Conservation (phyloP, 2,329 filamentous ascomycete genomes). For the Trichoderma sp. region DNA sequence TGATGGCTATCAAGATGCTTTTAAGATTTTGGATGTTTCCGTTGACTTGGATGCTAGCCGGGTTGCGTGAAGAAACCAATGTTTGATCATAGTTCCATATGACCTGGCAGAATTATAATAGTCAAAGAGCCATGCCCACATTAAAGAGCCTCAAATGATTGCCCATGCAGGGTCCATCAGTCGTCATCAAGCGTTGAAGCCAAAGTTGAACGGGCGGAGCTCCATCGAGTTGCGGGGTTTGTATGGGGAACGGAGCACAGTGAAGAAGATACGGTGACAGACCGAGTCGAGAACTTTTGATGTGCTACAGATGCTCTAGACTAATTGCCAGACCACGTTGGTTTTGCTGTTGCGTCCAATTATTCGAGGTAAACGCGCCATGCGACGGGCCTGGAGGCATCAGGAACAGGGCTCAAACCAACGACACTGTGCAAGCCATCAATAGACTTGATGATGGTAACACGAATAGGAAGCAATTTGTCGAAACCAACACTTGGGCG, state of each 20-base stretch:
- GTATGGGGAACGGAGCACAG: neutral
- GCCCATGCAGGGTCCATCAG: neutral
- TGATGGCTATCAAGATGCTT: neutral
- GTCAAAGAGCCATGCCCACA: neutral
- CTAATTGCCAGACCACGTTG: neutral
- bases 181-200: neutral
- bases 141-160: neutral
- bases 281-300: neutral
- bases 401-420: neutral
- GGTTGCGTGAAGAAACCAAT: neutral
- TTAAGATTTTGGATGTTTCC: neutral
- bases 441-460: neutral
- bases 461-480: neutral
- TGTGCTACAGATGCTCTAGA: neutral
- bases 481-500: neutral
- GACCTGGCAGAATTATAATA: neutral
- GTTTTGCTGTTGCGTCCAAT: neutral
- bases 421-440: neutral
- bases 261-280: neutral
- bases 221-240: neutral
- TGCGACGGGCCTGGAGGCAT: neutral
- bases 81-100: neutral
- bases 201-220: neutral
- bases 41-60: neutral
- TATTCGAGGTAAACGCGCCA: neutral